These are phyloP conservation scores for Ichthyophthirius multifiliis DNA, from an alignment of 169 alveolate genomes.

Conservation along the genomic window DNA sequence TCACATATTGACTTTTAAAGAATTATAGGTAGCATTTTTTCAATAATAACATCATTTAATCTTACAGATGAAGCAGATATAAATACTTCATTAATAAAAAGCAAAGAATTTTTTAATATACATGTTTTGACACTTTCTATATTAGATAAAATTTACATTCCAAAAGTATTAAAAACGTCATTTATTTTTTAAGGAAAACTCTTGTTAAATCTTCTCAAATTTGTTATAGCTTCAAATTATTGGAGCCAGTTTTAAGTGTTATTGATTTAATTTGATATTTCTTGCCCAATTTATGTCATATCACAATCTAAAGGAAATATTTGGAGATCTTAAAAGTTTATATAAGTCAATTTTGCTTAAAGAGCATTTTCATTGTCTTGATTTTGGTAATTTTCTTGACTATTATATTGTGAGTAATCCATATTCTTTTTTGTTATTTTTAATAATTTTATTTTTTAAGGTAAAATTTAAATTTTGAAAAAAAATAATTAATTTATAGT, in stretches of 20 bases:
- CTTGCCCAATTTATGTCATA: not conserved
- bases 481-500: too few species aligned
- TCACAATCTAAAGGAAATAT: too few species aligned
- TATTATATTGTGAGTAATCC: too few species aligned
- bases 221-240: not conserved
- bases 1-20: not conserved
- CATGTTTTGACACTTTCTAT: not conserved
- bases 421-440: too few species aligned
- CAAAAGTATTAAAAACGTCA: not conserved
- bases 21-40: not conserved
- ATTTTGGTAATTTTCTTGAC: too few species aligned
- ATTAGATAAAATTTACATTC: not conserved
- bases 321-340: too few species aligned
- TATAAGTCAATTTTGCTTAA: too few species aligned
- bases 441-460: too few species aligned
- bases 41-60: not conserved
- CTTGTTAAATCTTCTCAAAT: not conserved
- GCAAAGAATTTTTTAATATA: not conserved
- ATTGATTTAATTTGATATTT: not conserved
- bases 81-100: conserved; percentile 5
- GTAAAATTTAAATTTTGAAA: too few species aligned
- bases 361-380: too few species aligned
- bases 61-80: not conserved
- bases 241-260: not conserved
- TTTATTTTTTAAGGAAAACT: not conserved